These are phyloP conservation scores for Rosa rugosa DNA, from an alignment of 306 rosid genomes.

Conservation along the genomic window DNA sequence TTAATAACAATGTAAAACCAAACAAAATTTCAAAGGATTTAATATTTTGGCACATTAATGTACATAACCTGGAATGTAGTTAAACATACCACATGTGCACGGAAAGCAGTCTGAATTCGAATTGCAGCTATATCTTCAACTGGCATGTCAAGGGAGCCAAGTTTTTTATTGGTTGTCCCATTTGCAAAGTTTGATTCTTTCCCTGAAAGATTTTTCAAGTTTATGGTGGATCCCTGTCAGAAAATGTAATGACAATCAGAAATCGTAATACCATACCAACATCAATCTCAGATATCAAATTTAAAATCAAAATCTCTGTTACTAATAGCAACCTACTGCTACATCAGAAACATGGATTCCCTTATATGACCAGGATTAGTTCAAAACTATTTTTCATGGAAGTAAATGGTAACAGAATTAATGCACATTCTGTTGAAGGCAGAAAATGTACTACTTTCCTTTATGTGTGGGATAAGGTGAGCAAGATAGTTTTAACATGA, in stretches of 20 bases:
- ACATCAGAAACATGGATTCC: slow-evolving; percentile 16
- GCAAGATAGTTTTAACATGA: background rate
- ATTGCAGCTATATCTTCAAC: slow-evolving; percentile 78
- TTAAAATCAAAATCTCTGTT: background rate
- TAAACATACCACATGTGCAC: slow-evolving; percentile 64
- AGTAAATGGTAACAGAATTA: background rate
- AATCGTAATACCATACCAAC: slow-evolving; percentile 22
- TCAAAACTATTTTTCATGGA: background rate
- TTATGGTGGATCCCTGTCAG: slow-evolving; percentile 51
- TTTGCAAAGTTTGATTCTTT: slow-evolving; percentile 37
- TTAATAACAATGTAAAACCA: slow-evolving; percentile 6
- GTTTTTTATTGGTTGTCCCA: slow-evolving; percentile 38
- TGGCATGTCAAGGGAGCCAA: slow-evolving; percentile 43
- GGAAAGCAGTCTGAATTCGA: slow-evolving; percentile 86
- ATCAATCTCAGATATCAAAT: slow-evolving; percentile 13
- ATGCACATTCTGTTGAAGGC: background rate
- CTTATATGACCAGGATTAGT: background rate
- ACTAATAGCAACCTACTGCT: background rate
- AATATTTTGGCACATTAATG: slow-evolving; percentile 8
- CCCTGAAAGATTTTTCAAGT: slow-evolving; percentile 39
- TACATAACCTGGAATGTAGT: slow-evolving; percentile 14
- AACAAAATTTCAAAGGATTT: background rate
- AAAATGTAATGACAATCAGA: slow-evolving; percentile 21
- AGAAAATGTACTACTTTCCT: background rate
- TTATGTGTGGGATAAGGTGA: background rate